phyloP scores from a whole-genome alignment of 305 asterid genomes.

The Fraxinus paxiana region DNA sequence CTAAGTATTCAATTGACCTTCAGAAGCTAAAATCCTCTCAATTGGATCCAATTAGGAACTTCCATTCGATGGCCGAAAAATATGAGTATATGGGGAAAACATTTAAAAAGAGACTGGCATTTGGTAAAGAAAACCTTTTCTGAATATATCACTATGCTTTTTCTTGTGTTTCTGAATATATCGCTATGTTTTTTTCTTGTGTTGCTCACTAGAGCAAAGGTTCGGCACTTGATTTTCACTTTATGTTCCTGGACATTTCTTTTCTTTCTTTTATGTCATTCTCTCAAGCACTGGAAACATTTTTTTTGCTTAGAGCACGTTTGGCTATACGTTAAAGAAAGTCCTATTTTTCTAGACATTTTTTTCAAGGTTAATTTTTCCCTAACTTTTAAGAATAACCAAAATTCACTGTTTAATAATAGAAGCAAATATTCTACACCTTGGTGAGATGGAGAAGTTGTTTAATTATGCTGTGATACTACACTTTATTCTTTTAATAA shows the following conservation, averaged over 20 bases:
- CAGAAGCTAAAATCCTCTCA: slow-evolving; percentile 50
- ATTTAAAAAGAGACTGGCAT: slow-evolving; percentile 65
- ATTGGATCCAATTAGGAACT: slow-evolving; percentile 56
- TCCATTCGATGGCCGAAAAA: slow-evolving; percentile 81
- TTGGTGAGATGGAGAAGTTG: not conserved
- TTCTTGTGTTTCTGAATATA: slow-evolving; percentile 20
- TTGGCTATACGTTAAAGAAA: not conserved
- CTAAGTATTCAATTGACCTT: slow-evolving; percentile 48
- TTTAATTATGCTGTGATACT: not conserved
- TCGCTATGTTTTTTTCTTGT: slow-evolving; percentile 11
- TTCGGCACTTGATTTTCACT: not conserved
- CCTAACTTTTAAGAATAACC: not conserved
- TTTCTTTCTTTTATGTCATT: not conserved
- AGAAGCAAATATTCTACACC: not conserved
- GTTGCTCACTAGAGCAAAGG: slow-evolving; percentile 16
- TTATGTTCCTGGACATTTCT: not conserved
- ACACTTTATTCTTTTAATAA: not conserved
- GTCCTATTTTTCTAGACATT: not conserved
- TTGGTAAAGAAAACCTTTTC: slow-evolving; percentile 51
- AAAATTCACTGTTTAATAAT: not conserved
- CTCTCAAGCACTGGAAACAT: not conserved
- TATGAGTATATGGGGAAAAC: slow-evolving; percentile 77
- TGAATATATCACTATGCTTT: not conserved
- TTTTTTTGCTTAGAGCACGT: not conserved
- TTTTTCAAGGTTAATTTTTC: not conserved